These are phyloP conservation scores for Aspergillus felis DNA, from an alignment of 2,329 filamentous ascomycete genomes.

Conservation along the genomic window DNA sequence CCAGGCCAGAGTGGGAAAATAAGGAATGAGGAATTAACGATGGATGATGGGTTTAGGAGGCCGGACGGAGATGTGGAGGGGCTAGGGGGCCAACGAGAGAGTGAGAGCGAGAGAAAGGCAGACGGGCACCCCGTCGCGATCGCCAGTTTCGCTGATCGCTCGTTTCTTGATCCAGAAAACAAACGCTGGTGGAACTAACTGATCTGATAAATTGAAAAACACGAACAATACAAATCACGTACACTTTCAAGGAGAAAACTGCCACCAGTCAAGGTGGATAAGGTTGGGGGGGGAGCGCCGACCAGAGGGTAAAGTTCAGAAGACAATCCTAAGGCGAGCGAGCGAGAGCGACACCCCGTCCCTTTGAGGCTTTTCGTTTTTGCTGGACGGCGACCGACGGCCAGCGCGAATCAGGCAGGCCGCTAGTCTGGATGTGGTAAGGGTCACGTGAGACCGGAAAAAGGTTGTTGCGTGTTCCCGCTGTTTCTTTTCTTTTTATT, in stretches of 20 bases:
- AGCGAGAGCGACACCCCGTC: too few species aligned
- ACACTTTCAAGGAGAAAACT: not conserved
- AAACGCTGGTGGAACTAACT: not conserved
- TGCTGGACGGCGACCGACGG: conserved; percentile 1
- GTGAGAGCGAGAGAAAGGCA: conserved; percentile 10
- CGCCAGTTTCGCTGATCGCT: conserved; percentile 17
- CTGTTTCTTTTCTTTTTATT: conserved; percentile 9
- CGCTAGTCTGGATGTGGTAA: conserved; percentile 12
- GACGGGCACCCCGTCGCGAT: conserved; percentile 12
- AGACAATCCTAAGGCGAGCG: not conserved
- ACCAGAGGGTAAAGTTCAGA: not conserved
- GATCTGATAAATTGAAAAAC: not conserved
- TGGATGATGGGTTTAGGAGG: conserved; percentile 6
- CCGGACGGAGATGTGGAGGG: conserved; percentile 33
- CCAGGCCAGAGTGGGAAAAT: conserved; percentile 9
- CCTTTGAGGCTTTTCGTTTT: conserved; percentile 10
- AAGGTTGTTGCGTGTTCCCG: conserved; percentile 7
- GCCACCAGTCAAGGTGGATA: not conserved
- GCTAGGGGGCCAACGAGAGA: conserved; percentile 25
- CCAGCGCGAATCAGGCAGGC: conserved; percentile 4
- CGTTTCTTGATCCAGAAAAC: conserved; percentile 1
- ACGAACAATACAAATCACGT: not conserved
- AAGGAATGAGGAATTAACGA: conserved; percentile 6
- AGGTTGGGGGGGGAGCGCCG: not conserved
- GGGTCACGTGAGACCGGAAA: conserved; percentile 11